phyloP scores from a whole-genome alignment of 768 basidiomycete species.

The Pulveroboletus sp. region DNA sequence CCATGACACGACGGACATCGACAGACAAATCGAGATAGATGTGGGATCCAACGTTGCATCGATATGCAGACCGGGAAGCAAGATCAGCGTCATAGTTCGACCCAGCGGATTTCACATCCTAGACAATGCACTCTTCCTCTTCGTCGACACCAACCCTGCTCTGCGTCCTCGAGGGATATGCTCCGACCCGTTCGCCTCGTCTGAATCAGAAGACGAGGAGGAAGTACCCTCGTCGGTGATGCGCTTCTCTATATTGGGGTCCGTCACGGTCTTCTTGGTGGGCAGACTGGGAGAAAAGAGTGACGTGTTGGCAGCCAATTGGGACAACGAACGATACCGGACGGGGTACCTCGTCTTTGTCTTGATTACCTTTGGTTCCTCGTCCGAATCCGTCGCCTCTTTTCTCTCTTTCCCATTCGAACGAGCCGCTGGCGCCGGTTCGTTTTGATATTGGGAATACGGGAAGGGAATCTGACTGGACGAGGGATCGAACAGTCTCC shows the following conservation, averaged over 20 bases:
- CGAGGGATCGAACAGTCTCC: constrained; percentile 44
- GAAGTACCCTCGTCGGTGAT: constrained; percentile 22
- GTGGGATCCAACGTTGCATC: neutral
- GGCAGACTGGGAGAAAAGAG: constrained; percentile 38
- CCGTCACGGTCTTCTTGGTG: constrained; percentile 24
- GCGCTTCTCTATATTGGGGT: constrained; percentile 25
- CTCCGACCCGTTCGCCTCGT: constrained; percentile 32
- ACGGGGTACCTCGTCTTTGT: constrained; percentile 12
- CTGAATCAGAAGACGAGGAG: constrained; percentile 38
- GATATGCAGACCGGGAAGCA: neutral
- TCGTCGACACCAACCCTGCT: constrained; percentile 43
- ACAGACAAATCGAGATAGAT: neutral
- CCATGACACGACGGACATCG: neutral
- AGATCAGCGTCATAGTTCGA: neutral
- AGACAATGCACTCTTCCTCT: constrained; percentile 20
- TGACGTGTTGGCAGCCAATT: constrained; percentile 39
- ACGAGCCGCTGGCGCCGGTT: constrained; percentile 1
- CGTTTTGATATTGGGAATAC: constrained; percentile 43
- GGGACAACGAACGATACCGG: constrained; percentile 47
- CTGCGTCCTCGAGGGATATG: constrained; percentile 59
- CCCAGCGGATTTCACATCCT: neutral
- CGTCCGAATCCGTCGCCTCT: constrained; percentile 24
- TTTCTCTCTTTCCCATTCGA: constrained; percentile 37
- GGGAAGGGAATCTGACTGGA: constrained; percentile 53
- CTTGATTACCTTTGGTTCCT: constrained; percentile 14